These are phyloP conservation scores for Trichoderma parareesei DNA, from an alignment of 495 filamentous ascomycete species.

Conservation along the genomic window DNA sequence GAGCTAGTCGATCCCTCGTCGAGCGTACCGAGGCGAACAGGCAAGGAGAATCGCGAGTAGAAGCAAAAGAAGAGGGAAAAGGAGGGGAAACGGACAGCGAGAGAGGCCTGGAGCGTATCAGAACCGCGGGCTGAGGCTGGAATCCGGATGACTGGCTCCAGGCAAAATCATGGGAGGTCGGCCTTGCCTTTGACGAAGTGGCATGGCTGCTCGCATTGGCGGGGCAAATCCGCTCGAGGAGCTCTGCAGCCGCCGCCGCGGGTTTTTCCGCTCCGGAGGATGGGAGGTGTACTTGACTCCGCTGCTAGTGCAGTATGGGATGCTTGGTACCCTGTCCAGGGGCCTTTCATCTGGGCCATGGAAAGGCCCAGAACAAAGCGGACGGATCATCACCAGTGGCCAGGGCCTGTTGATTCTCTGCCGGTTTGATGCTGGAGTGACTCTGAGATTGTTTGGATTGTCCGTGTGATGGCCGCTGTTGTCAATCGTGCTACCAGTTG, in stretches of 20 bases:
- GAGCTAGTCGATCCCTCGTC: background rate
- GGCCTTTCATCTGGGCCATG: too few relatives aligned
- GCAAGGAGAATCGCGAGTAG: too few relatives aligned
- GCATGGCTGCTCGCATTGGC: slow-evolving; percentile 17
- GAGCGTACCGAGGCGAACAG: background rate
- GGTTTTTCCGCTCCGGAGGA: slow-evolving; percentile 7
- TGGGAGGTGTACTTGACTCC: background rate
- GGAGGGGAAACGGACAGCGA: background rate
- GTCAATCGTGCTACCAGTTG: too few relatives aligned
- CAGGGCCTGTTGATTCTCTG: too few relatives aligned
- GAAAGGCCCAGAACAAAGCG: too few relatives aligned
- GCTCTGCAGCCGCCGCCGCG: background rate
- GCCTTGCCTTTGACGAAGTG: slow-evolving; percentile 12
- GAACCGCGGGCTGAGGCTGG: background rate
- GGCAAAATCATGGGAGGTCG: slow-evolving; percentile 16
- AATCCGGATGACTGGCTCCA: slow-evolving; percentile 3
- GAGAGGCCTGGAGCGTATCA: background rate
- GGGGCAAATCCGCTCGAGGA: slow-evolving; percentile 16
- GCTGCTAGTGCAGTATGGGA: background rate
- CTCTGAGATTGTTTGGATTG: too few relatives aligned
- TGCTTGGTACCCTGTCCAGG: background rate
- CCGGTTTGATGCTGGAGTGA: too few relatives aligned
- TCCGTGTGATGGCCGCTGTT: too few relatives aligned
- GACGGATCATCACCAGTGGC: too few relatives aligned
- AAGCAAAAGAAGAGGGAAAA: background rate